A percentile compares a stretch with the other conserved stretches of the same genome.
These are phyloP conservation scores for Pelargonium cotyledonis DNA, from an alignment of 441 rosid genomes.

Conservation along the genomic window DNA sequence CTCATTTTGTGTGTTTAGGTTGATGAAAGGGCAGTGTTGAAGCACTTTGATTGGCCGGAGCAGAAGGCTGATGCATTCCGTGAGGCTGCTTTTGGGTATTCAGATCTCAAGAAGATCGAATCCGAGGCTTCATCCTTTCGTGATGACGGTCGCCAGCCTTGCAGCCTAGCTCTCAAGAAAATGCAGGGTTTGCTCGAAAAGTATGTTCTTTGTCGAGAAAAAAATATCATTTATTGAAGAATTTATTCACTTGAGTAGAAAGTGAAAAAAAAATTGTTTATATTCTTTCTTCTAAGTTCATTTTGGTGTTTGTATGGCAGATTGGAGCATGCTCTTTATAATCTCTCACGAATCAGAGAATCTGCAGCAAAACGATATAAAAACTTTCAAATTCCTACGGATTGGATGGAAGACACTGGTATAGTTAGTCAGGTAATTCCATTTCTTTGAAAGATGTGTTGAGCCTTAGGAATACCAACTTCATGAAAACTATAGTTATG, in stretches of 20 bases:
- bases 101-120: conserved; percentile 71
- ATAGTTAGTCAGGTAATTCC: conserved; percentile 66
- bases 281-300: too few species aligned
- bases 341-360: conserved; percentile 83
- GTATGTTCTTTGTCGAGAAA: too few species aligned
- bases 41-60: conserved; percentile 96
- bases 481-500: too few species aligned
- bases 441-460: neutral
- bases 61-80: conserved; percentile 84
- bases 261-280: too few species aligned
- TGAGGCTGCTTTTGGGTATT: conserved; percentile 87
- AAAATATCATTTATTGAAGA: too few species aligned
- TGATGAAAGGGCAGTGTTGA: conserved; percentile 89
- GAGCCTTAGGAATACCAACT: neutral
- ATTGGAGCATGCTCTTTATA: conserved; percentile 88
- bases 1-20: conserved; percentile 31
- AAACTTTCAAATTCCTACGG: conserved; percentile 63
- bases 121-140: conserved; percentile 67
- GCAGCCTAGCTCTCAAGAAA: conserved; percentile 69
- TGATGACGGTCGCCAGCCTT: conserved; percentile 55
- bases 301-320: conserved; percentile 28
- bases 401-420: conserved; percentile 94
- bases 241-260: too few species aligned
- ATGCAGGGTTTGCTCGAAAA: conserved; percentile 87
- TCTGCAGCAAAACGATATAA: conserved; percentile 60